Evolutionary conservation across 768 basidiomycete genomes (phyloP).

Genomic region (Kwoniella botswanensis): DNA sequence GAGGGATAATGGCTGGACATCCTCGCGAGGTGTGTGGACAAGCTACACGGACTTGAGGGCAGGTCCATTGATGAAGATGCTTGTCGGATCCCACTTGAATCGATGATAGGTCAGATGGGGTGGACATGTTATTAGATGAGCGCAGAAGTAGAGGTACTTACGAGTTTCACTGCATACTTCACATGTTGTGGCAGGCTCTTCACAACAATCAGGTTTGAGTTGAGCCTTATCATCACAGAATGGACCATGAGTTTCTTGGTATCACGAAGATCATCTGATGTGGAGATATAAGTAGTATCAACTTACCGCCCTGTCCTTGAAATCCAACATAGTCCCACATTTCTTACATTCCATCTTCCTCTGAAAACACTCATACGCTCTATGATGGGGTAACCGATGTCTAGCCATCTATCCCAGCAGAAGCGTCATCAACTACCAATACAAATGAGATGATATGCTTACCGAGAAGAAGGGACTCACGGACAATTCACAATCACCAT

Average conservation of each 20-base stretch:
- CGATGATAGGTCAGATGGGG: too few species aligned
- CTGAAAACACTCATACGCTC: constrained; percentile 49
- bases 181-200: constrained; percentile 17
- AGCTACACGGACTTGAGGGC: constrained; percentile 32
- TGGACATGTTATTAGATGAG: not conserved
- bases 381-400: constrained; percentile 37
- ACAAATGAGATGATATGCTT: too few species aligned
- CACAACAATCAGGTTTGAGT: constrained; percentile 4
- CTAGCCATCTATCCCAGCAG: constrained; percentile 36
- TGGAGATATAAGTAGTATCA: not conserved
- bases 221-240: constrained; percentile 2
- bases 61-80: constrained; percentile 38
- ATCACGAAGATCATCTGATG: not conserved
- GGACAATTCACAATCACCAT: constrained; percentile 39
- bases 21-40: constrained; percentile 38
- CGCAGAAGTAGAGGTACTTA: constrained; percentile 3
- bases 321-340: constrained; percentile 38
- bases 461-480: constrained; percentile 21
- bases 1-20: constrained; percentile 32
- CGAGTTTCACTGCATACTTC: constrained; percentile 23
- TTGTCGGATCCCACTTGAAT: constrained; percentile 24
- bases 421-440: too few species aligned
- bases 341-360: constrained; percentile 44
- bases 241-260: not conserved
- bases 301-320: constrained; percentile 36